phyloP scores from a whole-genome alignment of 257 asterid genomes.

The Solanum paucissectum region DNA sequence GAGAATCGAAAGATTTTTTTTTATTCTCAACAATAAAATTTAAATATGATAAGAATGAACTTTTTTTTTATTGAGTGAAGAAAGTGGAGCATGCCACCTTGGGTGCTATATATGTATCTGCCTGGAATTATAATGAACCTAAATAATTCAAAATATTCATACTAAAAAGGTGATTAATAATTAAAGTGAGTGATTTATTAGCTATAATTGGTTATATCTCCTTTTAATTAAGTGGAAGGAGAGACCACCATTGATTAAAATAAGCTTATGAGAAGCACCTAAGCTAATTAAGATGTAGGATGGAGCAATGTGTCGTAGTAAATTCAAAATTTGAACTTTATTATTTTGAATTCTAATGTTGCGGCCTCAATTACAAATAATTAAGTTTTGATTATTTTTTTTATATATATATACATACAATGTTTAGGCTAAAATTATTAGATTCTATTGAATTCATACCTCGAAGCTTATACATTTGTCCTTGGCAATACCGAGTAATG shows the following conservation, averaged over 20 bases:
- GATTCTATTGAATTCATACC: neutral
- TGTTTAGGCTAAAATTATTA: no score
- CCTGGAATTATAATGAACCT: neutral
- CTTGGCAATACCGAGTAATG: neutral
- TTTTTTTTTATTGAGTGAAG: slow-evolving; percentile 15
- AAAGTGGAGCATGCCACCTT: slow-evolving; percentile 40
- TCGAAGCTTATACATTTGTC: neutral
- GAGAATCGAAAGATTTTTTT: neutral
- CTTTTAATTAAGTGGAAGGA: slow-evolving; percentile 2
- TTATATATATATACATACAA: neutral
- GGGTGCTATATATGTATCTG: neutral
- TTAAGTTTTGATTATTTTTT: neutral
- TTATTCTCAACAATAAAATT: neutral
- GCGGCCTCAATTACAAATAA: neutral
- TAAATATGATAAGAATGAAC: no score
- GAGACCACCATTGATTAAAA: neutral
- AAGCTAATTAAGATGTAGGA: neutral
- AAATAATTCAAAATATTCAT: slow-evolving; percentile 7
- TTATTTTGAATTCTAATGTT: neutral
- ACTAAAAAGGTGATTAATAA: slow-evolving; percentile 4
- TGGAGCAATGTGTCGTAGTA: neutral
- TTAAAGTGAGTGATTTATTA: slow-evolving; percentile 7
- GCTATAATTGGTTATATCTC: neutral
- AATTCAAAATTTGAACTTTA: neutral
- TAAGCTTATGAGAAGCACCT: slow-evolving; percentile 1